Percentiles rank a stretch among this genome's conserved stretches.
These are phyloP conservation scores for Acer campestre DNA, from an alignment of 345 rosid genomes.

Conservation along the genomic window DNA sequence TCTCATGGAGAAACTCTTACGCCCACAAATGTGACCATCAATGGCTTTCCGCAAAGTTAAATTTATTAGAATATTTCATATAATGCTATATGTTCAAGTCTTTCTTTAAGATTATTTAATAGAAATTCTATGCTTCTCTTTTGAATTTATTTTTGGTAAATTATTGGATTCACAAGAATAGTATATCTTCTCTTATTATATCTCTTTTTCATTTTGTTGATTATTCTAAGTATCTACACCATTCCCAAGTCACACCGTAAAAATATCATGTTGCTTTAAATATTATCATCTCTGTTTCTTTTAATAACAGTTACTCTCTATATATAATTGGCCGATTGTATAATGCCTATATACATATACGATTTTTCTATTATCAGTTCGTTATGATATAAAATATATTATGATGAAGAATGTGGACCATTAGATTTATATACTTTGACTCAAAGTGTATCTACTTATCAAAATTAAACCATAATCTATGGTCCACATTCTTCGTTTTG, in stretches of 20 bases:
- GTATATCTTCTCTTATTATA: constrained; percentile 2
- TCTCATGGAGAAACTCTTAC: constrained; percentile 38
- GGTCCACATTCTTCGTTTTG: too few species aligned
- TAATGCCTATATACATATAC: too few species aligned
- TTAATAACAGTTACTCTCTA: background rate
- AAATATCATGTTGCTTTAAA: background rate
- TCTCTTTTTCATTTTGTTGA: constrained; percentile 11
- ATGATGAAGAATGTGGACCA: too few species aligned
- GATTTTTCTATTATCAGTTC: too few species aligned
- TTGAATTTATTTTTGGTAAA: constrained; percentile 18
- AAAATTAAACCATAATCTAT: too few species aligned
- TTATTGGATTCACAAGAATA: constrained; percentile 34
- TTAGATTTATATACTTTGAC: too few species aligned
- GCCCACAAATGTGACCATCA: constrained; percentile 52
- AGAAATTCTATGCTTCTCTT: constrained; percentile 6
- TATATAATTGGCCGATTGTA: too few species aligned
- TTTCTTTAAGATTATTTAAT: constrained; percentile 18
- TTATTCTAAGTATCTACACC: constrained; percentile 9
- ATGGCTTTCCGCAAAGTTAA: constrained; percentile 51
- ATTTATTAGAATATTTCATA: constrained; percentile 48
- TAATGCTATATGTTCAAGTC: constrained; percentile 36
- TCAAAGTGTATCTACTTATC: too few species aligned
- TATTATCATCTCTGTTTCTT: background rate
- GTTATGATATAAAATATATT: too few species aligned
- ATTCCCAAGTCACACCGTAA: background rate